Conservation (phyloP, 495 filamentous ascomycete genomes). For the Aspergillus kassunensis region DNA sequence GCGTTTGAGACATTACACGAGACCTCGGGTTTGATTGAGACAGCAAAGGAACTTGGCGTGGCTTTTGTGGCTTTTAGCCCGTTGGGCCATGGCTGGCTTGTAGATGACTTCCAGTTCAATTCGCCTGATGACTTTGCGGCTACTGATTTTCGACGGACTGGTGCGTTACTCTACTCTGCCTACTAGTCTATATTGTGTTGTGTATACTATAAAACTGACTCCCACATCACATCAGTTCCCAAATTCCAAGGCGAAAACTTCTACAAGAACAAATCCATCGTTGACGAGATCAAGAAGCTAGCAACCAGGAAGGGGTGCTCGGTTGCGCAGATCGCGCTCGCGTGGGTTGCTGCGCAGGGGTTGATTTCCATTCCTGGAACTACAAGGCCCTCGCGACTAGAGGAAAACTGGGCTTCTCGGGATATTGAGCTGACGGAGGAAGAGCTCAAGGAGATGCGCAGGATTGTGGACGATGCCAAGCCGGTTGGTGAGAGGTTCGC, state of each 20-base stretch:
- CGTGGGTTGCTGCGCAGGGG: slow-evolving; percentile 45
- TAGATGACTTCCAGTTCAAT: slow-evolving; percentile 41
- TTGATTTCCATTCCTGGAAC: slow-evolving; percentile 47
- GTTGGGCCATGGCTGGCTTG: slow-evolving; percentile 44
- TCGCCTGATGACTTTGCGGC: slow-evolving; percentile 42
- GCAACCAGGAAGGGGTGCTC: slow-evolving; percentile 35
- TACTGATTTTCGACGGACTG: slow-evolving; percentile 37
- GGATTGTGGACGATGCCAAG: slow-evolving; percentile 1
- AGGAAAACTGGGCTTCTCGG: slow-evolving; percentile 41
- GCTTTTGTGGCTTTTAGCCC: slow-evolving; percentile 45
- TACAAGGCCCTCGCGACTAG: slow-evolving; percentile 37
- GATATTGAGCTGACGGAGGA: not conserved
- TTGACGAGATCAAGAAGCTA: slow-evolving; percentile 42
- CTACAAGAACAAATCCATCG: slow-evolving; percentile 43
- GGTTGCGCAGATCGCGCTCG: slow-evolving; percentile 40
- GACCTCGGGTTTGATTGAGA: slow-evolving; percentile 36
- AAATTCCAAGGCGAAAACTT: slow-evolving; percentile 52
- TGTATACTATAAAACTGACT: too few species aligned
- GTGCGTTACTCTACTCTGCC: slow-evolving; percentile 21
- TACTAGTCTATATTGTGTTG: too few species aligned
- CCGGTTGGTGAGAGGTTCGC: not conserved
- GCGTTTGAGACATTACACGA: slow-evolving; percentile 48
- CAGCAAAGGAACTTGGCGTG: slow-evolving; percentile 37
- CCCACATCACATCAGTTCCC: slow-evolving; percentile 23
- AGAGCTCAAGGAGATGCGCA: slow-evolving; percentile 3